These are phyloP conservation scores for Croton setiger DNA, from an alignment of 441 rosid species.

Conservation along the genomic window DNA sequence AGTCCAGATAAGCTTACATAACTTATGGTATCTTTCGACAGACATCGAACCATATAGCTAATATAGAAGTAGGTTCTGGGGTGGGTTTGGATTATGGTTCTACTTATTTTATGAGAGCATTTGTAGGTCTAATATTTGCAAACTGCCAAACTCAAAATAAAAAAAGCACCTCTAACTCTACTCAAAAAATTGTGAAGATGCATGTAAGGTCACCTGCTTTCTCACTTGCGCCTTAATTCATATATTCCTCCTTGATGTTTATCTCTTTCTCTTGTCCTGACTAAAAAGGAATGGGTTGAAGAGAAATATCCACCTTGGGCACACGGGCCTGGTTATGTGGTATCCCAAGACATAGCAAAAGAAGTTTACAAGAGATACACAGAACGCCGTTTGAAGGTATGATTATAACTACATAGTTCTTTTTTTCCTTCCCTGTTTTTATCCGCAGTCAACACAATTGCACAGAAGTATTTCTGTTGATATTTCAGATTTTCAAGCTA, in stretches of 20 bases:
- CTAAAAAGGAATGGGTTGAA: conserved; percentile 78
- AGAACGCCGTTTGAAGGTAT: conserved; percentile 73
- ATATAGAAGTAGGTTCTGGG: background rate
- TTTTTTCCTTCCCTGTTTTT: background rate
- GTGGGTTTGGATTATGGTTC: background rate
- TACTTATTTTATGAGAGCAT: background rate
- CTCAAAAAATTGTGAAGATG: background rate
- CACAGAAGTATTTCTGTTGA: background rate
- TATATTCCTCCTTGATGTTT: background rate
- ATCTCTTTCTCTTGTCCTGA: background rate
- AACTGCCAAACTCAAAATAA: background rate
- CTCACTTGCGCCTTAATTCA: background rate
- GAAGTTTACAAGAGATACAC: conserved; percentile 56
- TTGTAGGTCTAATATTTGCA: background rate
- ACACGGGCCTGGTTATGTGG: conserved; percentile 95
- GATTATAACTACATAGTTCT: background rate
- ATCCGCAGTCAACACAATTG: background rate
- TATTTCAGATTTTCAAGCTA: conserved; percentile 83
- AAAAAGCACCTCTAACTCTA: too few relatives aligned
- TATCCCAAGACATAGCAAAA: conserved; percentile 75
- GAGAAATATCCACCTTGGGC: conserved; percentile 94
- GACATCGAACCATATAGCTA: background rate
- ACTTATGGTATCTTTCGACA: background rate
- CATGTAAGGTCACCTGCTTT: background rate
- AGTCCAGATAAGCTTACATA: background rate